Percentiles rank a stretch among this genome's conserved stretches.
phyloP scores from a whole-genome alignment of 805 yeast species.

The Tetrapisispora namnaoensis region DNA sequence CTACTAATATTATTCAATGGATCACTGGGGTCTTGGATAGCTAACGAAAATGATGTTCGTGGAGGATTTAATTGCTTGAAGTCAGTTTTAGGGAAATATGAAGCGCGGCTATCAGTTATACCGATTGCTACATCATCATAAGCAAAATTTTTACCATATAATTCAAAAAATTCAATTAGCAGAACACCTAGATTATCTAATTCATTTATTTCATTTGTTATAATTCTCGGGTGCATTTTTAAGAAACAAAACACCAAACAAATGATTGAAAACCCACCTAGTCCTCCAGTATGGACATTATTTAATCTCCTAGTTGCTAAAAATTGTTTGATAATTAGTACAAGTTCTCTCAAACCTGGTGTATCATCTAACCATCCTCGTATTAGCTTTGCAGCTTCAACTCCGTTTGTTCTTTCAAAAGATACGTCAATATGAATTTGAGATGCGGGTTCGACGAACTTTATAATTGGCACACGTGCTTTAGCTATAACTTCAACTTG shows the following conservation, averaged over 20 bases:
- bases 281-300: constrained; percentile 85
- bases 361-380: constrained; percentile 61
- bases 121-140: constrained; percentile 70
- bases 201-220: constrained; percentile 56
- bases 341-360: constrained; percentile 77
- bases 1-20: constrained; percentile 73
- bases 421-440: constrained; percentile 80
- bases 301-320: constrained; percentile 67
- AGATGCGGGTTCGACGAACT: constrained; percentile 66
- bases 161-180: constrained; percentile 82
- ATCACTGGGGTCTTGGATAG: constrained; percentile 87
- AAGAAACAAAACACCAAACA: constrained; percentile 76
- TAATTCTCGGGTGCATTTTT: constrained; percentile 65
- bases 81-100: constrained; percentile 49
- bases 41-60: constrained; percentile 50
- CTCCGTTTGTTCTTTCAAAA: constrained; percentile 75
- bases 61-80: constrained; percentile 42
- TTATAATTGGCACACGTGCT: constrained; percentile 90
- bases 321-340: constrained; percentile 75
- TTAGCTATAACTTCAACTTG: constrained; percentile 77
- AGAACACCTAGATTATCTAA: constrained; percentile 74
- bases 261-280: constrained; percentile 91
- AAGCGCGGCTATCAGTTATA: constrained; percentile 44
- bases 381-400: constrained; percentile 72
- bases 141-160: constrained; percentile 83